phyloP scores from a whole-genome alignment of 1,139 yeast genomes.

The Saccharomyces hybrid region DNA sequence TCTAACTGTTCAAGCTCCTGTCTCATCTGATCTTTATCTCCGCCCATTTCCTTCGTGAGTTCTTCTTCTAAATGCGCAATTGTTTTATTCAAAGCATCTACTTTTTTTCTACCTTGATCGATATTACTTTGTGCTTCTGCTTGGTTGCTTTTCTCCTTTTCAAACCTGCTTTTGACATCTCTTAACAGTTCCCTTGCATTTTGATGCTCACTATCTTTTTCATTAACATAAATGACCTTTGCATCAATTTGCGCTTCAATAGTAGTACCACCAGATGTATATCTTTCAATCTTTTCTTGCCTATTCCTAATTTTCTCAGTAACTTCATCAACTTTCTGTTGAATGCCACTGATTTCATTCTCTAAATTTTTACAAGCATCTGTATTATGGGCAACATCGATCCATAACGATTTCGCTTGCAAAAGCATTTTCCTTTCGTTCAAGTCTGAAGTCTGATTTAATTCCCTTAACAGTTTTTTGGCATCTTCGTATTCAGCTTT shows the following conservation, averaged over 20 bases:
- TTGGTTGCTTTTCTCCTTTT: conserved; percentile 21
- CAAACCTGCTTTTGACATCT: conserved; percentile 15
- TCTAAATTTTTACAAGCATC: conserved; percentile 21
- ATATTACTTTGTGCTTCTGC: conserved; percentile 31
- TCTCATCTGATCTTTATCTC: conserved; percentile 23
- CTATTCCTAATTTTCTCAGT: conserved; percentile 17
- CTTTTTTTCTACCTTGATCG: conserved; percentile 26
- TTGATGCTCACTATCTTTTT: conserved; percentile 20
- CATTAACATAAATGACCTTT: conserved; percentile 22
- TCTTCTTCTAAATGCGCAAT: conserved; percentile 36
- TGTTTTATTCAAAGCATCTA: conserved; percentile 34
- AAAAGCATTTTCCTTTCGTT: conserved; percentile 39
- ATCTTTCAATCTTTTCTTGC: conserved; percentile 22
- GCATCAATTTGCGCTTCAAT: conserved; percentile 20
- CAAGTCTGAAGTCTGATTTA: conserved; percentile 32
- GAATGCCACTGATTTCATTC: conserved; percentile 19
- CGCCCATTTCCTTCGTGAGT: conserved; percentile 26
- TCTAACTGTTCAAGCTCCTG: conserved; percentile 13
- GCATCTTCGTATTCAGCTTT: conserved; percentile 32
- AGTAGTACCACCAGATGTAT: conserved; percentile 14
- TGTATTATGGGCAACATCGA: conserved; percentile 34
- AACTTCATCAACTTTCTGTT: conserved; percentile 24
- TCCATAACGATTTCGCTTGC: conserved; percentile 63
- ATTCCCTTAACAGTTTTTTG: conserved; percentile 28
- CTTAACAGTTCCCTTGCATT: conserved; percentile 22